Evolutionary conservation across 768 basidiomycete genomes (phyloP), one percentile per base, ranked within the genome.

Genomic region (Xanthoconium stramineum): DNA sequence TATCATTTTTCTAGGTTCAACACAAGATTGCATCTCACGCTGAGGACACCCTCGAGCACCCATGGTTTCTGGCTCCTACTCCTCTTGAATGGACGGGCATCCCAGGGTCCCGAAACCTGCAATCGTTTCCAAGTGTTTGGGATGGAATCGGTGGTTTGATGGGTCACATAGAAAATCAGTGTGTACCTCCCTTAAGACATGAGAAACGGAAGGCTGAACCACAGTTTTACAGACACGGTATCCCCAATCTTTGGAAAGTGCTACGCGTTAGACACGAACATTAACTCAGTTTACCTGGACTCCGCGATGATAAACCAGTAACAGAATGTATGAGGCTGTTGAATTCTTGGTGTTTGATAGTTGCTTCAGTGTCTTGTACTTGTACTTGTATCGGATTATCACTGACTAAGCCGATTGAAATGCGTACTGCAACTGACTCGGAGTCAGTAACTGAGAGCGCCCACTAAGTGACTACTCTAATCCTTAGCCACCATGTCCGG

Each of bases 401-500:
- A 59, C 56, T 70, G 59, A 70, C 61, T 63, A 65, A 68, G 59
- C 58, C 19, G 5, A 36, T 19, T 17, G 33, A 38, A 24, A 24
- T 24, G 24, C 24, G 24, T 24, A 24, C 24, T 24, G 24, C 4
- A 24, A 24, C 24, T 24, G 24, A n/a, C n/a, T n/a, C n/a, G 40
- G 10, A n/a, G 19, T 15, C 28, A 39, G 14, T 6, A 44, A 28
- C 24, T 15, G n/a, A 17, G 30, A 11, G n/a, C 19, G 33, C 35
- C 15, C 12, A 6, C 2, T 24, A 24, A 42, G 43, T 36, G 28
- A 50, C 17, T 35, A 32, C 37, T 54, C 48, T 40, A 36, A 53
- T 47, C 40, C 47, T 39, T 40, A 19, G 37, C 39, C 46, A 54
- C 54, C 53, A 67, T 94, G 92, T 88, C 92, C 50, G 94, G 93